Conservation (phyloP, 768 basidiomycete genomes). For the Boletus speciosus region DNA sequence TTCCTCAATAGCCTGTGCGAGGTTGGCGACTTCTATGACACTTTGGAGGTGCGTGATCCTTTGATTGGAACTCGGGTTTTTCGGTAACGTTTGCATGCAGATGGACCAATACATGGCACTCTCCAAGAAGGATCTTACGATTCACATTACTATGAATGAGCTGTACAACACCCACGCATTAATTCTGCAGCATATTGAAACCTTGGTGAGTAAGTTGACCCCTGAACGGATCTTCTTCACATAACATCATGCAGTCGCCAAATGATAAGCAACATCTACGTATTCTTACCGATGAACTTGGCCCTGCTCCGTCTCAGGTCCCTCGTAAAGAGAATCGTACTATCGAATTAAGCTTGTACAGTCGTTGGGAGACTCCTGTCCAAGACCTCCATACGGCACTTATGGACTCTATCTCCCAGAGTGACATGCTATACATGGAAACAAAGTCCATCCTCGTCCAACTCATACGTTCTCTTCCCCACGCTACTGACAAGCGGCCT, state of each 20-base stretch:
- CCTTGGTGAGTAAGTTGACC: slow-evolving; percentile 57
- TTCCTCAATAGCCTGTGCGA: slow-evolving; percentile 97
- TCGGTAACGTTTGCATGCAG: slow-evolving; percentile 38
- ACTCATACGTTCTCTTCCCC: slow-evolving; percentile 91
- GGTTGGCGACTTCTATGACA: slow-evolving; percentile 99
- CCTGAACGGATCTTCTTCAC: background rate
- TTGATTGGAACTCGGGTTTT: background rate
- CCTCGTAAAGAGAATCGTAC: slow-evolving; percentile 97
- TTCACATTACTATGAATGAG: slow-evolving; percentile 98
- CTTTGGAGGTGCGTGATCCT: slow-evolving; percentile 71
- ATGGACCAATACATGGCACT: slow-evolving; percentile 99
- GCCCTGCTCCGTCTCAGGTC: slow-evolving; percentile 89
- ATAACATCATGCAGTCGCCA: slow-evolving; percentile 60
- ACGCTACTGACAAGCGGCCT: slow-evolving; percentile 77
- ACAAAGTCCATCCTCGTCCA: slow-evolving; percentile 99
- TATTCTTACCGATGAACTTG: slow-evolving; percentile 94
- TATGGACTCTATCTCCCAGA: slow-evolving; percentile 95
- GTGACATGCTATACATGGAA: slow-evolving; percentile 99
- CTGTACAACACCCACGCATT: slow-evolving; percentile 98
- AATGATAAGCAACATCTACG: slow-evolving; percentile 98
- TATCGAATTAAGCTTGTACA: slow-evolving; percentile 88
- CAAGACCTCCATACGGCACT: slow-evolving; percentile 96
- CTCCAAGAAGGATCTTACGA: slow-evolving; percentile 97
- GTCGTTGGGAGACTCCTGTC: slow-evolving; percentile 98
- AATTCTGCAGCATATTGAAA: slow-evolving; percentile 92